Base-by-base conservation (phyloP, 352 stramenopile species). In the Phytophthora sp. region DNA sequence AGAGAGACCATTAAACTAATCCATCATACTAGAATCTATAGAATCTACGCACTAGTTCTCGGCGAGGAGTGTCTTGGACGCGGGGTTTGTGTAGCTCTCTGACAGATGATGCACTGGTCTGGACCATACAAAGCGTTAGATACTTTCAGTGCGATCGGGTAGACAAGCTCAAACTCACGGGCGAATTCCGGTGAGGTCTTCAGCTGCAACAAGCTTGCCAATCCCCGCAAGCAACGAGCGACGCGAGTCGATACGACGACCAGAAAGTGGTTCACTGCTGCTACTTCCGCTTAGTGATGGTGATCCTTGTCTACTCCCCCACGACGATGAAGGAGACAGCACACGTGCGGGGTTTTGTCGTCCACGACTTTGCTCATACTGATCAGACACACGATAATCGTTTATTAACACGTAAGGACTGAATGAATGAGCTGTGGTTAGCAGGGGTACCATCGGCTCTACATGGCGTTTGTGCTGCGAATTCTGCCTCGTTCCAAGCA, bases 201-300 rank as follows among this genome's bases (percentile, higher is more conserved):
- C 74, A 4, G 77, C 69, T 15, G 86, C 80, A n/a, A 94, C 79
- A 5, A 88, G 63, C 18, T 92, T 90, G 13, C 83, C 83, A 24
- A 94, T 92, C 0, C 84, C 86, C 12, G 84, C 84, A 15, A 94
- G 84, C n/a, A 94, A 59, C 4, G 83, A 94, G 33, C 75, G 74
- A 12, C 78, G 79, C 1, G 79, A 78, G 47, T 88, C 77, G 12
- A 88, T 49, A 46, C 76, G 70, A 31, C 74, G 78, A 4, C 79
- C 68, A 31, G 74, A 80, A 18, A 86, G 60, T 11, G 64, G 77
- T 16, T 66, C 66, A 11, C 35, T 69, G 47, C 63, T 86, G 2
- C 49, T 42, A 55, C 69, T 86, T 41, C 41, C 59, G 15, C 35
- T 54, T 21, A 70, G 27, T 27, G 39, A 16, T 21, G 52, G 46